Base-by-base conservation (phyloP, 192 early-diverging fungal species). In the Backusella tarrabulga region DNA sequence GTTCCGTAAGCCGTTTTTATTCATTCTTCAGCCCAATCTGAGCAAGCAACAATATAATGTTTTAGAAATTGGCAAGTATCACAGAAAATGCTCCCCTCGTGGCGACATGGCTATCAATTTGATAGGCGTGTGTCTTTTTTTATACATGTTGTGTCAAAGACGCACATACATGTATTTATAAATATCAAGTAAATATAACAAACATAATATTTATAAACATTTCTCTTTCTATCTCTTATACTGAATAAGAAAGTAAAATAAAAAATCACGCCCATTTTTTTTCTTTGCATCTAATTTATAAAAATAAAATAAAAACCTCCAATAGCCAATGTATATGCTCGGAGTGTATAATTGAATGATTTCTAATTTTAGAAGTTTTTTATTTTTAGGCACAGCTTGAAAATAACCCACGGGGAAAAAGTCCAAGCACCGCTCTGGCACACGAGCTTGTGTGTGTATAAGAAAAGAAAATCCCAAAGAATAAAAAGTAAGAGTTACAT, bases 351-450 rank as follows among this genome's bases (percentile, higher is more conserved):
- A 63, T 63, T 63, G 23, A 29, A 12, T 26, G 23, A 12, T 63
- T 63, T 29, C 56, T 63, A 63, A 63, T 63, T 63, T 63, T 63
- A 63, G 56, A 63, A 26, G 4, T 63, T 50, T 63, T 63, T 63
- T 63, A 63, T 63, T 63, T 63, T 63, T 63, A 63, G 56, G 56
- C 56, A 63, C 56, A 23, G 6, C 15, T 4, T n/a, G n/a, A 50
- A n/a, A 50, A 50, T 50, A 50, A n/a, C 26, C 56, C 56, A 63
- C 56, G 23, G 23, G 56, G 56, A 29, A 63, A 21, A 63, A 63
- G 56, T 63, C 21, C 23, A 63, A 63, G 56, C 23, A 63, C 56
- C 56, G 56, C 56, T 63, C 26, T 12, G 23, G 56, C 56, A 63
- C 21, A 63, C 56, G 56, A 63, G 56, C 26, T 63, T 63, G 19